Percentiles rank a stretch among this genome's conserved stretches.
Conservation (phyloP, 2,329 filamentous ascomycete genomes). For the Leptographium radiaticola region DNA sequence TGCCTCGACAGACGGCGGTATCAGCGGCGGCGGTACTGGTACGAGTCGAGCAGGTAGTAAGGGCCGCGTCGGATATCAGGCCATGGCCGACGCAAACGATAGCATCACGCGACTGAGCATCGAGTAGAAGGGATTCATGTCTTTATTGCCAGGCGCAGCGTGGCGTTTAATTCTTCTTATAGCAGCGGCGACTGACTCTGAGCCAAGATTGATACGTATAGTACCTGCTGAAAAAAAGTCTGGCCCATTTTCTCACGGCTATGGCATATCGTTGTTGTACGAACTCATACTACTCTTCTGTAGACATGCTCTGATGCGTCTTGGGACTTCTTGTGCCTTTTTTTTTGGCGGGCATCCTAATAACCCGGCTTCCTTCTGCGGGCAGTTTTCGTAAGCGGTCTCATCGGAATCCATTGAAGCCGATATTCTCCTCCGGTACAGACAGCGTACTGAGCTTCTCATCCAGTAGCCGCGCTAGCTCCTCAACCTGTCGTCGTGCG, state of each 20-base stretch:
- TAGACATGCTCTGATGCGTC: neutral
- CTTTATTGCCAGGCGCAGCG: too few species aligned
- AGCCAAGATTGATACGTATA: neutral
- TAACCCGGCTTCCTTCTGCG: neutral
- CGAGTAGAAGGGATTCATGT: constrained; percentile 38
- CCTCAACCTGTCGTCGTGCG: constrained; percentile 43
- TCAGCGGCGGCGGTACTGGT: constrained; percentile 24
- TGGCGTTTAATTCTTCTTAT: neutral
- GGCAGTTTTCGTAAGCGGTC: neutral
- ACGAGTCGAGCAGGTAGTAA: constrained; percentile 29
- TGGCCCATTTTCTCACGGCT: too few species aligned
- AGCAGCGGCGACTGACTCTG: neutral
- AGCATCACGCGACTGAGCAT: constrained; percentile 96
- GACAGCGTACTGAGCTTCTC: constrained; percentile 41
- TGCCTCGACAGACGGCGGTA: too few species aligned
- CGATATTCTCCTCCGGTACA: constrained; percentile 39
- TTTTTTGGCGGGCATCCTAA: too few species aligned
- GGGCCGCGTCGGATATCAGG: constrained; percentile 66
- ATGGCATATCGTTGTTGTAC: too few species aligned
- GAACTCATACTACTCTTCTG: neutral
- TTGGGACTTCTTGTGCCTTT: neutral
- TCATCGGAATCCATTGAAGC: constrained; percentile 16
- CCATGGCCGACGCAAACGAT: constrained; percentile 93
- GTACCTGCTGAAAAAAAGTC: too few species aligned
- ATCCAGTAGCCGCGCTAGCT: constrained; percentile 46